phyloP scores from a whole-genome alignment of 2,329 filamentous ascomycete species.

The Aspergillus uvarum region DNA sequence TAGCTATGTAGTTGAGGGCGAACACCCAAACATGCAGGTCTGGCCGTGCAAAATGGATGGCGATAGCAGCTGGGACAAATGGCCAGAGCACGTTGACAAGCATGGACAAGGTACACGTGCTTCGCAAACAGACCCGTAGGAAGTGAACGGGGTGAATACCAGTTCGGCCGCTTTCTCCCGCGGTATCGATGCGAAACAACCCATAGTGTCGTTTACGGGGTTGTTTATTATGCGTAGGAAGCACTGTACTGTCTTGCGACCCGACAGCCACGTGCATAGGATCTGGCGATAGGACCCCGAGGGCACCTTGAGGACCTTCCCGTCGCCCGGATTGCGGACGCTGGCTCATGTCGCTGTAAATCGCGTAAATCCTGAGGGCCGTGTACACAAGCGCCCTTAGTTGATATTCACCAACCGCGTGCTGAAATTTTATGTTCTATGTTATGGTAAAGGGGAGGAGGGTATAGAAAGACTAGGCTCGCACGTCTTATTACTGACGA shows the following conservation, averaged over 20 bases:
- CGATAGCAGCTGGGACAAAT: slow-evolving; percentile 69
- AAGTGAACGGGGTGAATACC: slow-evolving; percentile 67
- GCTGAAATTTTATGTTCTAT: neutral
- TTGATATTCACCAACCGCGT: neutral
- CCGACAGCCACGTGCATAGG: slow-evolving; percentile 17
- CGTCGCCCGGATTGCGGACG: slow-evolving; percentile 10
- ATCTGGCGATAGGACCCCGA: slow-evolving; percentile 8
- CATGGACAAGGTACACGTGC: slow-evolving; percentile 63
- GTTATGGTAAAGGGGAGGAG: neutral
- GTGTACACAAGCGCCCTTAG: neutral
- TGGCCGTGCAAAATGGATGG: slow-evolving; percentile 57
- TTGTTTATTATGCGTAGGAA: slow-evolving; percentile 30
- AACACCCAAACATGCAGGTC: slow-evolving; percentile 65
- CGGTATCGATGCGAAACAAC: slow-evolving; percentile 38
- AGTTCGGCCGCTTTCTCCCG: slow-evolving; percentile 66
- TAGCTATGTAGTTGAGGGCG: slow-evolving; percentile 70
- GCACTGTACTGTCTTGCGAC: slow-evolving; percentile 18
- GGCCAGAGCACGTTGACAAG: slow-evolving; percentile 73
- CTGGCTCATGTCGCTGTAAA: neutral
- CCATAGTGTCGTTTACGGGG: slow-evolving; percentile 14
- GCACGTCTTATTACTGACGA: neutral
- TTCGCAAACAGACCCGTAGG: slow-evolving; percentile 62
- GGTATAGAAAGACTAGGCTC: neutral
- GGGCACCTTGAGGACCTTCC: slow-evolving; percentile 3
- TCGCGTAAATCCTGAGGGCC: neutral